phyloP scores from a whole-genome alignment of 345 rosid species.

The Kandelia obovata region DNA sequence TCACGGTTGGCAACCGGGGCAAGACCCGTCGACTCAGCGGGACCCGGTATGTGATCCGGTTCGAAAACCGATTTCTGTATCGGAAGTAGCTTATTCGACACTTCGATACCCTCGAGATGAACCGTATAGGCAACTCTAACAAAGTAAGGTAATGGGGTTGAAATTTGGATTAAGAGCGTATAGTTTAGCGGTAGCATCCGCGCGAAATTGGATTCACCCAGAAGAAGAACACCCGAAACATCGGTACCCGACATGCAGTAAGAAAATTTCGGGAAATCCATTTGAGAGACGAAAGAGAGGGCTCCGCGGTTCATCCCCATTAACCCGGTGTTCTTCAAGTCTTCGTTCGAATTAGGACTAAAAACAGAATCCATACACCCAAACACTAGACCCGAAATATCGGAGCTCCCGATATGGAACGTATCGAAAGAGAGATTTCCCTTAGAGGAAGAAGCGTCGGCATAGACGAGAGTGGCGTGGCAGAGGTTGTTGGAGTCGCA shows the following conservation, averaged over 20 bases:
- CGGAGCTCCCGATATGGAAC: slow-evolving; percentile 53
- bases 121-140: slow-evolving; percentile 90
- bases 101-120: slow-evolving; percentile 83
- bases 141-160: slow-evolving; percentile 70
- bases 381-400: slow-evolving; percentile 45
- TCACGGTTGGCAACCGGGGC: slow-evolving; percentile 55
- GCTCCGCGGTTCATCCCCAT: slow-evolving; percentile 95
- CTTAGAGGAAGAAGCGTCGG: slow-evolving; percentile 80
- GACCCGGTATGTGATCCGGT: slow-evolving; percentile 73
- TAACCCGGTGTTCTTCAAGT: slow-evolving; percentile 61
- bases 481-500: slow-evolving; percentile 37
- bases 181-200: slow-evolving; percentile 56
- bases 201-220: slow-evolving; percentile 72
- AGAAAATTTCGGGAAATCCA: slow-evolving; percentile 78
- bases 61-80: slow-evolving; percentile 54
- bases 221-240: slow-evolving; percentile 66
- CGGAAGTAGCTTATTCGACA: slow-evolving; percentile 47
- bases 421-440: slow-evolving; percentile 74
- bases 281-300: slow-evolving; percentile 70
- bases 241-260: slow-evolving; percentile 81
- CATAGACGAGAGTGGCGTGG: slow-evolving; percentile 75
- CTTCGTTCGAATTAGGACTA: slow-evolving; percentile 67
- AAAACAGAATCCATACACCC: slow-evolving; percentile 84
- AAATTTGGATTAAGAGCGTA: slow-evolving; percentile 64
- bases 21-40: slow-evolving; percentile 26